Percentiles rank a stretch among this genome's conserved stretches.
Evolutionary conservation across 345 rosid species (phyloP).

Genomic region (Gossypium bickii): DNA sequence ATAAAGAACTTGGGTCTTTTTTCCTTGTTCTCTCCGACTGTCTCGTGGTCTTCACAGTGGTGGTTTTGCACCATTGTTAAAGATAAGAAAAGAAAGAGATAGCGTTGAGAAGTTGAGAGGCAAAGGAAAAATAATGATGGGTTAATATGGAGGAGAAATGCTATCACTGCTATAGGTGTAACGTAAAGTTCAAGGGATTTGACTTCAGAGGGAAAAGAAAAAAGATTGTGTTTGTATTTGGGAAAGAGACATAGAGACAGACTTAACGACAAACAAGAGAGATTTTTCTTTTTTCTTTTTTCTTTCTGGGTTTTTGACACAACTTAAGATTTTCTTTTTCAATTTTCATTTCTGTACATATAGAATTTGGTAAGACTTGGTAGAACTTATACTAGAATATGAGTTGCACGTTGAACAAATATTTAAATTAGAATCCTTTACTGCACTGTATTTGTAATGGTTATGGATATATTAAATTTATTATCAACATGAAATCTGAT

Average conservation of each 20-base stretch:
- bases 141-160: not conserved
- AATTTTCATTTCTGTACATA: not conserved
- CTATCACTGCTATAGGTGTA: not conserved
- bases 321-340: not conserved
- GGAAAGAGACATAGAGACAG: constrained; percentile 11
- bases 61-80: constrained; percentile 30
- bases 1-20: constrained; percentile 45
- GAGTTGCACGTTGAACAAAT: not conserved
- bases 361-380: not conserved
- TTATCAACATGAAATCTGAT: not conserved
- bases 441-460: too few relatives aligned
- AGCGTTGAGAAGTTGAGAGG: not conserved
- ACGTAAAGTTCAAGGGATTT: constrained; percentile 28
- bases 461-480: too few relatives aligned
- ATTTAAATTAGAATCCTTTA: too few relatives aligned
- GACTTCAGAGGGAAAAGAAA: constrained; percentile 17
- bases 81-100: constrained; percentile 7
- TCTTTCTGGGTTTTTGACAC: not conserved
- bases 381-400: not conserved
- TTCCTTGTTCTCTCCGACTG: constrained; percentile 6
- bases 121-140: constrained; percentile 2
- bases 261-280: not conserved
- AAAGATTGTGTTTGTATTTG: constrained; percentile 5
- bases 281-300: not conserved
- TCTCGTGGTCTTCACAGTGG: constrained; percentile 14